A percentile compares a stretch with the other conserved stretches of the same genome.
Evolutionary conservation across 176 grass and related monocot genomes (phyloP).

Genomic region (Hordeum marinum): DNA sequence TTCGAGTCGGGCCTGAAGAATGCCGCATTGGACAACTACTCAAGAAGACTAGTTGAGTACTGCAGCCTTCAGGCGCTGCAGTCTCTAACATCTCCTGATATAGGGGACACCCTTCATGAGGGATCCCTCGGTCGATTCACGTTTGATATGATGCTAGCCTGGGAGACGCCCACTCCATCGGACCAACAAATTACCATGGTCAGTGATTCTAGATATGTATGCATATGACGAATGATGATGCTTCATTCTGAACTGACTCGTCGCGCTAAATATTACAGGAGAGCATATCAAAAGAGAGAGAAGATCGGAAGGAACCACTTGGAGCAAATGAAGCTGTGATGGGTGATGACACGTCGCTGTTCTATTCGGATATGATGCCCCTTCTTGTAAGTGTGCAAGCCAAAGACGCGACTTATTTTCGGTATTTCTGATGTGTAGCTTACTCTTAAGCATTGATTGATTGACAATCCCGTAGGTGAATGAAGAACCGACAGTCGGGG

Average conservation of each 20-base stretch:
- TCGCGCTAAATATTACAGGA: conserved; percentile 38
- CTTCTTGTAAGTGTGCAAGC: conserved; percentile 60
- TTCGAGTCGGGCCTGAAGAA: conserved; percentile 50
- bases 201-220: background rate
- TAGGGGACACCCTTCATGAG: conserved; percentile 59
- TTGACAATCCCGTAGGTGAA: conserved; percentile 47
- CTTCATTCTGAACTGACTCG: background rate
- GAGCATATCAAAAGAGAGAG: conserved; percentile 67
- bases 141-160: conserved; percentile 96
- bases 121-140: conserved; percentile 65
- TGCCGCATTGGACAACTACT: conserved; percentile 55
- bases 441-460: background rate
- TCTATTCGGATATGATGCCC: conserved; percentile 96
- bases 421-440: background rate
- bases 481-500: conserved; percentile 70
- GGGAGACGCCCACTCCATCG: conserved; percentile 52
- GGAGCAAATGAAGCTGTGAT: conserved; percentile 52
- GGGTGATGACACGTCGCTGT: conserved; percentile 70
- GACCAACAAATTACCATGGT: conserved; percentile 52
- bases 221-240: background rate
- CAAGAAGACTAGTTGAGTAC: conserved; percentile 79
- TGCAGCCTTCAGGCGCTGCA: conserved; percentile 62
- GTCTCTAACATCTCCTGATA: conserved; percentile 28
- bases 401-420: background rate
- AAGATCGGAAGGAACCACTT: conserved; percentile 56